A percentile compares a stretch with the other conserved stretches of the same genome.
Evolutionary conservation across 2,329 filamentous ascomycete genomes (phyloP).

Genomic region (Capronia coronata): DNA sequence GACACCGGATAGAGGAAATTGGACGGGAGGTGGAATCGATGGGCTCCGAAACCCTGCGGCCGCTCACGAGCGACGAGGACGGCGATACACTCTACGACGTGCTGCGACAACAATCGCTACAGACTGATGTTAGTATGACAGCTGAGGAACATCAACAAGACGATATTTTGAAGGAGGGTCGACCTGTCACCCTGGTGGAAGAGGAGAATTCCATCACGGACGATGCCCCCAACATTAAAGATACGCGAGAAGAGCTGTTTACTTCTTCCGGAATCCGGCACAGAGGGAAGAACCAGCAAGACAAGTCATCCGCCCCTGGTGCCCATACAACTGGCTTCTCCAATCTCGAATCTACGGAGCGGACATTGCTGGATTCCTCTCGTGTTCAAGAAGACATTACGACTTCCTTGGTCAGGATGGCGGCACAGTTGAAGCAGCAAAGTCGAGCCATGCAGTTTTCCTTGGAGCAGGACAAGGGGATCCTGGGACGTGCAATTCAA

Average conservation of each 20-base stretch:
- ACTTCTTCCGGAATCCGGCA: conserved; percentile 24
- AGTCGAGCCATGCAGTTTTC: conserved; percentile 24
- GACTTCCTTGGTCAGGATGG: conserved; percentile 72
- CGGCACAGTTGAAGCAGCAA: conserved; percentile 43
- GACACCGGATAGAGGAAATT: conserved; percentile 24
- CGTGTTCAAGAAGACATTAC: conserved; percentile 78
- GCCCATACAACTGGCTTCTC: conserved; percentile 32
- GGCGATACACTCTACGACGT: conserved; percentile 24
- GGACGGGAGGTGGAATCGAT: conserved; percentile 22
- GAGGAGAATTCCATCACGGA: conserved; percentile 1
- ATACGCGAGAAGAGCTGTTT: conserved; percentile 8
- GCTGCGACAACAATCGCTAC: conserved; percentile 11
- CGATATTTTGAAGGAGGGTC: conserved; percentile 9
- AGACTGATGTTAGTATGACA: background rate
- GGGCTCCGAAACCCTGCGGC: conserved; percentile 7
- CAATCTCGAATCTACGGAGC: conserved; percentile 51
- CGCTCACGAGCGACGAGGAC: conserved; percentile 14
- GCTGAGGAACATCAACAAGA: conserved; percentile 5
- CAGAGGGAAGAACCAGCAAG: conserved; percentile 10
- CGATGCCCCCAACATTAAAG: background rate
- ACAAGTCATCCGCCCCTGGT: conserved; percentile 7
- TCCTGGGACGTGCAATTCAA: conserved; percentile 63
- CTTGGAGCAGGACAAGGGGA: conserved; percentile 51
- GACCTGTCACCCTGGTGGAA: conserved; percentile 8
- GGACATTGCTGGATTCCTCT: conserved; percentile 68